Percentiles rank a stretch among this genome's conserved stretches.
phyloP scores from a whole-genome alignment of 2,329 filamentous ascomycete genomes.

The Penicillium sp. region DNA sequence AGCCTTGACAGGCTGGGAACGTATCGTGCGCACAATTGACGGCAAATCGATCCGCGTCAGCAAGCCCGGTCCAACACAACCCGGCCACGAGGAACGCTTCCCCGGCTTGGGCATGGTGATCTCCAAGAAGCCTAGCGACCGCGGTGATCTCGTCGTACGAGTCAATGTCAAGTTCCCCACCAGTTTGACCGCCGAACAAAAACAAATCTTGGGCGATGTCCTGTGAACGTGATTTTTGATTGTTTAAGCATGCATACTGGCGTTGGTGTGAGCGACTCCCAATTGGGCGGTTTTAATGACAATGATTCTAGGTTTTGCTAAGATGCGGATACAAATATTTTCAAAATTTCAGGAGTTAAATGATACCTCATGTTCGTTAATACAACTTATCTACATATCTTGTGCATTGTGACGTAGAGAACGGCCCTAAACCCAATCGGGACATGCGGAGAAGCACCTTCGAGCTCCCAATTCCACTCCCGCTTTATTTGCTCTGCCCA shows the following conservation, averaged over 20 bases:
- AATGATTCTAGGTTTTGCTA: conserved; percentile 4
- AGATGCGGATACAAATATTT: neutral
- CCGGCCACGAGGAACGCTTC: conserved; percentile 77
- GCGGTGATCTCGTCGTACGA: conserved; percentile 84
- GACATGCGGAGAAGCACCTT: conserved; percentile 22
- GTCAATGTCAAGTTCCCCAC: conserved; percentile 94
- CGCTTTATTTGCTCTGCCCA: conserved; percentile 2
- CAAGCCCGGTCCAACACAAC: conserved; percentile 80
- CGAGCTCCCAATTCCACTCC: conserved; percentile 1
- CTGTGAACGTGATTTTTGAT: conserved; percentile 44
- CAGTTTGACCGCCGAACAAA: conserved; percentile 73
- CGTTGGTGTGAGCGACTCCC: conserved; percentile 27
- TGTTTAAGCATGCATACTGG: conserved; percentile 23
- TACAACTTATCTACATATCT: neutral
- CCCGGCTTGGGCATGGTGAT: conserved; percentile 92
- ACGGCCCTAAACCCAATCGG: conserved; percentile 18
- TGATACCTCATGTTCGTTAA: neutral
- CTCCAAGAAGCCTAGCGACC: conserved; percentile 80
- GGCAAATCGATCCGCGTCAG: conserved; percentile 79
- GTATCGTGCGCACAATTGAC: conserved; percentile 91
- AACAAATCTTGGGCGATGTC: conserved; percentile 76
- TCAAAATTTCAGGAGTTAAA: neutral
- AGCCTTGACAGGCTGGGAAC: conserved; percentile 88
- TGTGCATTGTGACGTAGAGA: neutral
- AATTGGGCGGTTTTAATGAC: conserved; percentile 17